Evolutionary conservation across 148 eudicot genomes (phyloP).

Genomic region (Persicaria maculosa): DNA sequence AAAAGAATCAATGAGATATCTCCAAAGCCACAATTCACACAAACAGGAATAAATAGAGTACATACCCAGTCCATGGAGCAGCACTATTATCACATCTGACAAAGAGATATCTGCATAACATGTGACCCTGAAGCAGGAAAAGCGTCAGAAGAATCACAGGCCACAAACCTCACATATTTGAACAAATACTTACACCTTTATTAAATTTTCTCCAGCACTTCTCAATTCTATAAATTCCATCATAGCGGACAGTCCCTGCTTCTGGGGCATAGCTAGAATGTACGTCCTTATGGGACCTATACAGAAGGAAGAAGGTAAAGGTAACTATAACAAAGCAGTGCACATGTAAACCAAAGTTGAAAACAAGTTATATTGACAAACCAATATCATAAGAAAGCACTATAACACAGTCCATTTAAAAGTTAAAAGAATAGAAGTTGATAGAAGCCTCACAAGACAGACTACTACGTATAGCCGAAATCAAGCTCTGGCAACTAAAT

Average conservation of each 20-base stretch:
- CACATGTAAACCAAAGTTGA: background rate
- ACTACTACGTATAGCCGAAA: no score
- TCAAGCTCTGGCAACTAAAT: no score
- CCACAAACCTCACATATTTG: background rate
- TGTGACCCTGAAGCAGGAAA: conserved; percentile 30
- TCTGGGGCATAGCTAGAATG: conserved; percentile 81
- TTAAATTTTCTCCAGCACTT: conserved; percentile 77
- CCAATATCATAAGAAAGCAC: background rate
- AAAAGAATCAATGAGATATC: background rate
- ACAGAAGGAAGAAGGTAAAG: background rate
- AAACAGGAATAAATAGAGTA: conserved; percentile 1
- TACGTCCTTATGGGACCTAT: conserved; percentile 67
- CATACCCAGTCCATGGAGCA: conserved; percentile 98
- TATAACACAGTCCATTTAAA: no score
- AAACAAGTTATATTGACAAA: background rate
- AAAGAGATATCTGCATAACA: conserved; percentile 73
- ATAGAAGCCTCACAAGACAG: no score
- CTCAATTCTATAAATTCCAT: conserved; percentile 78
- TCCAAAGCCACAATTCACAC: background rate
- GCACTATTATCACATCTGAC: conserved; percentile 91
- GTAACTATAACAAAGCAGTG: background rate
- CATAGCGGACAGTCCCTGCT: conserved; percentile 51
- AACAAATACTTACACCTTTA: conserved; percentile 28
- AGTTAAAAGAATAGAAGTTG: no score
- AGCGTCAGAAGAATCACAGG: background rate